Base-by-base conservation (phyloP, 164 flowering plant species). In the Sedum album region DNA sequence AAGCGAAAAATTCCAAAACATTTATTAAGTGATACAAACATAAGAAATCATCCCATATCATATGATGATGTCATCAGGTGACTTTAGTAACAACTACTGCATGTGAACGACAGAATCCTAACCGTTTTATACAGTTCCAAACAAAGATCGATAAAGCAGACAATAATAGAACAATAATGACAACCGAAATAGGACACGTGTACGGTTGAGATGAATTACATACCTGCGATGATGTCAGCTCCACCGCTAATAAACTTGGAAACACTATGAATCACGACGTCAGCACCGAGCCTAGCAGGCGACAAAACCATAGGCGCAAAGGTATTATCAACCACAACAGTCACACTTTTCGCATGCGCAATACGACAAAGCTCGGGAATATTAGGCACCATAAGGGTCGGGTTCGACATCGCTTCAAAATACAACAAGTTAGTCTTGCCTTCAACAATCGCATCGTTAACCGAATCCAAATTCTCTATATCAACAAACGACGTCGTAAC, bases 171-270 rank as follows among this genome's bases (percentile, higher is more conserved):
- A n/a, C n/a, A 4, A 44, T 15, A 14, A 15, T 15, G 18, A 44
- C 48, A 44, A 44, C 15, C 57, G n/a, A 49, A 49, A 49, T 25
- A 5, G n/a, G 25, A 49, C 55, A 49, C 26, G 57, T n/a, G 36
- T 18, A 14, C 38, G 65, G 36, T 1, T 30, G 17, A 18, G 65
- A 61, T 61, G 5, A 11, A 44, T 2, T 11, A 14, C 17, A 26
- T 42, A 93, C 96, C 98, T 69, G 98, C 97, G 48, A 89, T 91
- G 44, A 91, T 82, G 61, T 91, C 97, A 66, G 96, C 97, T 35
- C 88, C 93, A 41, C 97, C 98, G 78, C 98, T 89, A 60, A 88
- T 78, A 72, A 77, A 94, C 80, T 94, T 94, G 49, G 97, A 84
- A 31, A 91, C 83, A 55, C 97, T 89, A 70, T 94, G 97, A 0